Conservation (phyloP, 306 rosid genomes). For the Mimosa pudica region DNA sequence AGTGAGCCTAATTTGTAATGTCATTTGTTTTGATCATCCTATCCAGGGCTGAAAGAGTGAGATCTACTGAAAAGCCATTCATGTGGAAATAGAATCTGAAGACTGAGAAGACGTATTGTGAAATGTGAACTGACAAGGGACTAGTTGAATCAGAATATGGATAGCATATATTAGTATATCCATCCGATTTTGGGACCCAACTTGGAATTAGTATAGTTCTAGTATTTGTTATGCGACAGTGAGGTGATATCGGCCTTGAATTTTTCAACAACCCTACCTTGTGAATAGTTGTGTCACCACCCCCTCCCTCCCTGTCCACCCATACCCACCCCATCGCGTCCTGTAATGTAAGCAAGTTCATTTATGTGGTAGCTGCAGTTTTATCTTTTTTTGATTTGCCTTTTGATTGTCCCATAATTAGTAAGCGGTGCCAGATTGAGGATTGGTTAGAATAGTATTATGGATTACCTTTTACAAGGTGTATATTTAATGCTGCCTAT, state of each 20-base stretch:
- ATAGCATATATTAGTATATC: constrained; percentile 37
- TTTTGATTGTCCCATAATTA: constrained; percentile 17
- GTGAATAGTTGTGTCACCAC: constrained; percentile 44
- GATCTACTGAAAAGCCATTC: constrained; percentile 35
- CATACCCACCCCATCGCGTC: neutral
- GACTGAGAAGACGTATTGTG: constrained; percentile 38
- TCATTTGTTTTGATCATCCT: neutral
- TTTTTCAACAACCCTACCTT: constrained; percentile 33
- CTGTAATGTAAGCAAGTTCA: constrained; percentile 52
- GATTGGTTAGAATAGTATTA: constrained; percentile 27
- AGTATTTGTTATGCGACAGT: constrained; percentile 41
- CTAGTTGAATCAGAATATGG: constrained; percentile 36
- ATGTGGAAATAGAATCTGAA: constrained; percentile 38
- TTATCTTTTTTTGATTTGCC: constrained; percentile 23
- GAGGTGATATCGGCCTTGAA: constrained; percentile 38
- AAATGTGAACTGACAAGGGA: constrained; percentile 18
- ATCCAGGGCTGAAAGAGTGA: constrained; percentile 31
- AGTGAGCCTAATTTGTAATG: constrained; percentile 1
- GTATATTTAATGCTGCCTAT: neutral
- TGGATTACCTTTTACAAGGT: constrained; percentile 3
- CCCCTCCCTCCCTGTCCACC: neutral
- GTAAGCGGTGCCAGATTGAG: neutral
- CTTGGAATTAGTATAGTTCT: constrained; percentile 43
- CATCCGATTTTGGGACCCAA: constrained; percentile 54
- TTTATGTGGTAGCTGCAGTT: constrained; percentile 26